Evolutionary conservation across 257 asterid species (phyloP).

Genomic region (Dorcoceras hygrometricum): DNA sequence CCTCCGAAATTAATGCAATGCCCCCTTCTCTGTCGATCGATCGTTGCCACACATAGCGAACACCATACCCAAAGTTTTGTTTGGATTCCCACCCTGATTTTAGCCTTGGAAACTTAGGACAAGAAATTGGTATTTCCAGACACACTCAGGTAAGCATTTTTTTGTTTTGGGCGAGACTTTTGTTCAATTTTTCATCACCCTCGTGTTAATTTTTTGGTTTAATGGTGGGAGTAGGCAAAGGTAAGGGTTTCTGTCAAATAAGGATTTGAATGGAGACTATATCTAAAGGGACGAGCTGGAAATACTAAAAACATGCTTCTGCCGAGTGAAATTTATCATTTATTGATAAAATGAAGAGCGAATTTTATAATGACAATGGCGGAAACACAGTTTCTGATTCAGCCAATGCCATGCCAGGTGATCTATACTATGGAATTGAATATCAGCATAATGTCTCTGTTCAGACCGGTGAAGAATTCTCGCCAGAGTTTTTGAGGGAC

Average conservation of each 20-base stretch:
- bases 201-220: not conserved
- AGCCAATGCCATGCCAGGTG: conserved; percentile 27
- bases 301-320: conserved; percentile 21
- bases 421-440: conserved; percentile 29
- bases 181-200: not conserved
- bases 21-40: conserved; percentile 31
- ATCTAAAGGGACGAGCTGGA: conserved; percentile 18
- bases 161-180: not conserved
- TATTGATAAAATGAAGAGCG: conserved; percentile 50
- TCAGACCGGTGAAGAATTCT: conserved; percentile 85
- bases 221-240: not conserved
- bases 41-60: conserved; percentile 25
- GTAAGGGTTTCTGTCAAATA: not conserved
- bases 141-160: conserved; percentile 21
- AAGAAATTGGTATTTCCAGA: conserved; percentile 14
- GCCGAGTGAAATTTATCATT: conserved; percentile 23
- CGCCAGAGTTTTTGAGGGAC: conserved; percentile 65
- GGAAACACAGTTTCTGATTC: conserved; percentile 25
- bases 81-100: conserved; percentile 23
- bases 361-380: conserved; percentile 34
- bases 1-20: conserved; percentile 40
- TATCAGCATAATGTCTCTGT: conserved; percentile 49
- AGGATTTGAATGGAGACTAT: conserved; percentile 1
- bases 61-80: not conserved
- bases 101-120: conserved; percentile 9